A percentile compares a stretch with the other conserved stretches of the same genome.
Evolutionary conservation across 2,329 filamentous ascomycete genomes (phyloP).

Genomic region (Akanthomyces dipterigenus): DNA sequence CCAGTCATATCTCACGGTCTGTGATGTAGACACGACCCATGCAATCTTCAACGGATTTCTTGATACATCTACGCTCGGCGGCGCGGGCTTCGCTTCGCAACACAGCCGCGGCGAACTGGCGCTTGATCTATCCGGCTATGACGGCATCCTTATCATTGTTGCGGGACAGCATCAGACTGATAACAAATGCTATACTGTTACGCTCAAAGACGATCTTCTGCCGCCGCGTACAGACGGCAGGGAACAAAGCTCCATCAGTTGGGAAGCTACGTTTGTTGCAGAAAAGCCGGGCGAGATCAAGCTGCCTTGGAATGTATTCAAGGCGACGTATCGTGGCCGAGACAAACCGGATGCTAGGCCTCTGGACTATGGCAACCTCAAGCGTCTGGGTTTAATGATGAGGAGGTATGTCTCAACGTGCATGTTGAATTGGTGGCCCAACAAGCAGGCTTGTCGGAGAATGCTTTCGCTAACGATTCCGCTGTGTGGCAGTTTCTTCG

Average conservation of each 20-base stretch:
- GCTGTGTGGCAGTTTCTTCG: no score
- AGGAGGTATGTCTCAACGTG: conserved; percentile 13
- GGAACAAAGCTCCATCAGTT: conserved; percentile 66
- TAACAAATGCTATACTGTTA: conserved; percentile 65
- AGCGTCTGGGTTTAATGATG: conserved; percentile 71
- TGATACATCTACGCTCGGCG: conserved; percentile 1
- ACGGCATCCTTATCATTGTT: conserved; percentile 53
- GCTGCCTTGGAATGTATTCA: conserved; percentile 59
- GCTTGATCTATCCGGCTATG: conserved; percentile 59
- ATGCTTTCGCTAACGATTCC: no score
- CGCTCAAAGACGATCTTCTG: conserved; percentile 63
- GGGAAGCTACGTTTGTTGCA: conserved; percentile 61
- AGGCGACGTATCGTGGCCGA: conserved; percentile 66
- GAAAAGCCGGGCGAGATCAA: conserved; percentile 34
- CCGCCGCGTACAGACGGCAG: conserved; percentile 53
- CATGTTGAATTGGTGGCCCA: no score
- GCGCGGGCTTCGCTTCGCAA: conserved; percentile 44
- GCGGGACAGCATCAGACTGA: conserved; percentile 35
- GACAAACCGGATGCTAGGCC: conserved; percentile 52
- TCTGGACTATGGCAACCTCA: conserved; percentile 54
- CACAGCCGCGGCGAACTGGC: conserved; percentile 52
- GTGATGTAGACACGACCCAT: conserved; percentile 31
- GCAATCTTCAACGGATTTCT: conserved; percentile 54
- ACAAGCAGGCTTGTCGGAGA: no score
- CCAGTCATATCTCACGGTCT: conserved; percentile 40